phyloP scores from a whole-genome alignment of 768 basidiomycete species.

The Termitomyces titanicus region DNA sequence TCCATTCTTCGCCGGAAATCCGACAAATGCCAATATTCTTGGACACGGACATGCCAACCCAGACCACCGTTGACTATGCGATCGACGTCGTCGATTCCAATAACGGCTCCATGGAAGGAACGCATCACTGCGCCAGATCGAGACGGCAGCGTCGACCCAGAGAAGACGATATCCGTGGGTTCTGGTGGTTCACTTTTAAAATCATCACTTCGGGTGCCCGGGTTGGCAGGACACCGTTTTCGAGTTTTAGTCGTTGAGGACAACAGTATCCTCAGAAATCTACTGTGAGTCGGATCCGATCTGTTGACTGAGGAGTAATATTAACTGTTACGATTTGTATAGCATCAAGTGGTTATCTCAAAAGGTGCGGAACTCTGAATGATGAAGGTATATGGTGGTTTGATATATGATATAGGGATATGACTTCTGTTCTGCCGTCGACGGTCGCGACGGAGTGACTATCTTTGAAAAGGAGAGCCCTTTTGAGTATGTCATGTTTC shows the following conservation, averaged over 20 bases:
- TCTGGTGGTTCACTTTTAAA: constrained; percentile 66
- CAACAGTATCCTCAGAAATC: constrained; percentile 77
- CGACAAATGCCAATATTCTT: constrained; percentile 34
- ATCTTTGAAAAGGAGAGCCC: constrained; percentile 68
- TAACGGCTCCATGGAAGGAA: constrained; percentile 31
- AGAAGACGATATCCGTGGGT: constrained; percentile 48
- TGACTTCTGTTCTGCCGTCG: constrained; percentile 72
- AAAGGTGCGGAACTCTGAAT: constrained; percentile 33
- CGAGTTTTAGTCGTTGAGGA: constrained; percentile 88
- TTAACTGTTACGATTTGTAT: constrained; percentile 4
- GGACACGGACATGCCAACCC: constrained; percentile 11
- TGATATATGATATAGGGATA: constrained; percentile 45
- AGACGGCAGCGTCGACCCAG: constrained; percentile 19
- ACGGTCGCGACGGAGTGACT: constrained; percentile 83
- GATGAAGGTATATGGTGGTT: not conserved
- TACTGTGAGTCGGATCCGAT: constrained; percentile 56
- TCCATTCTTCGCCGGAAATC: constrained; percentile 41
- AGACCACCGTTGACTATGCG: constrained; percentile 55
- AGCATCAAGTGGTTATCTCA: constrained; percentile 65
- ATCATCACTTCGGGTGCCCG: constrained; percentile 55
- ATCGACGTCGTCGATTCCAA: constrained; percentile 46
- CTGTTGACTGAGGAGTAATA: constrained; percentile 2
- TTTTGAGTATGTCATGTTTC: constrained; percentile 68
- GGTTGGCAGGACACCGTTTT: constrained; percentile 39
- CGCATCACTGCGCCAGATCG: constrained; percentile 21